Percentiles rank a stretch among this genome's conserved stretches.
phyloP scores from a whole-genome alignment of 257 asterid species.

The Solanum bulbocastanum region DNA sequence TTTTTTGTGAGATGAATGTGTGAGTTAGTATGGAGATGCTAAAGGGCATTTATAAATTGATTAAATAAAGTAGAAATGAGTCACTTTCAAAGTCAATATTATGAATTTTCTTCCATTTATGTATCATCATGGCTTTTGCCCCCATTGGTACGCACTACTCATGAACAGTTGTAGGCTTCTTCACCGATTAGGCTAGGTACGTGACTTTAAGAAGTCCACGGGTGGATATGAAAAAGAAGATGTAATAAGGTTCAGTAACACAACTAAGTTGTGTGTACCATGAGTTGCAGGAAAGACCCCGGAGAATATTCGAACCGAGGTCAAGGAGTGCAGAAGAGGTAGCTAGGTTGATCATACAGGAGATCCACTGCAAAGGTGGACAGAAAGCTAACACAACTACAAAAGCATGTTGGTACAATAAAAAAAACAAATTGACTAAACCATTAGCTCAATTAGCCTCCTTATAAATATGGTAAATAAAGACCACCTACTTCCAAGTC shows the following conservation, averaged over 20 bases:
- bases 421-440: not conserved
- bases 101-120: not conserved
- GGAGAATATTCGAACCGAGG: no score
- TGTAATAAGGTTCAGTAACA: not conserved
- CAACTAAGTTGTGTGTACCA: not conserved
- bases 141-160: not conserved
- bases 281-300: no score
- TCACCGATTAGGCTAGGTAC: not conserved
- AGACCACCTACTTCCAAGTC: not conserved
- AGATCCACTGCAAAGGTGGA: no score
- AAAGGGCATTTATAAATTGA: not conserved
- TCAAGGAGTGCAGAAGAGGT: no score
- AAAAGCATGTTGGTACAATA: no score
- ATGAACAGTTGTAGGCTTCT: not conserved
- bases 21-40: not conserved
- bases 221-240: not conserved
- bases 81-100: not conserved
- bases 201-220: not conserved
- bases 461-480: not conserved
- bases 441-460: not conserved
- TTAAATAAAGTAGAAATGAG: not conserved
- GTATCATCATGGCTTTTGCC: not conserved
- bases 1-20: not conserved
- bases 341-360: no score
- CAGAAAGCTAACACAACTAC: no score